phyloP scores from a whole-genome alignment of 176 grass and related monocot species.

The Phoenix dactylifera region DNA sequence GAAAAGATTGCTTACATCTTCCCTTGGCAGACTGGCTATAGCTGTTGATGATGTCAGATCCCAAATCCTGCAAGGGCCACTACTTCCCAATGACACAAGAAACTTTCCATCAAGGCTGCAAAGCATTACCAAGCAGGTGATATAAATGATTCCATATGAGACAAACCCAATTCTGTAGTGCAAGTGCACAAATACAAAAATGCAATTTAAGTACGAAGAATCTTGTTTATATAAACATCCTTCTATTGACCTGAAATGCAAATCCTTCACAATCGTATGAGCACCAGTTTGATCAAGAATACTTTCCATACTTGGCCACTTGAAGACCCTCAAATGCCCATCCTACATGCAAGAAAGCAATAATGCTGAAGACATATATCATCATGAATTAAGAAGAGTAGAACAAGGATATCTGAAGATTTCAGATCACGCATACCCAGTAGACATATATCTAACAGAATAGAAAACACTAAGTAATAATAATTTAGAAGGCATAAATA shows the following conservation, averaged over 20 bases:
- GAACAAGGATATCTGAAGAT: too few relatives aligned
- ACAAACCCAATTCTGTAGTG: too few relatives aligned
- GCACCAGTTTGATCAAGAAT: slow-evolving; percentile 57
- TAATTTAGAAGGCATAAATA: too few relatives aligned
- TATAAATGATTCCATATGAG: too few relatives aligned
- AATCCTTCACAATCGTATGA: slow-evolving; percentile 73
- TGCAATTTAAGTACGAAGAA: too few relatives aligned
- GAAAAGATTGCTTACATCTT: slow-evolving; percentile 45
- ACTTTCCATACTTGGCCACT: slow-evolving; percentile 68
- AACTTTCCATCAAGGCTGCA: slow-evolving; percentile 70
- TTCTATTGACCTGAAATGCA: slow-evolving; percentile 61
- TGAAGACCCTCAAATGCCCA: slow-evolving; percentile 80
- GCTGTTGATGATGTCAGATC: slow-evolving; percentile 51
- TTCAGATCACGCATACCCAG: too few relatives aligned
- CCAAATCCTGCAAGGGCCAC: slow-evolving; percentile 82
- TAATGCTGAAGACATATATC: too few relatives aligned
- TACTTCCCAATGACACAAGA: slow-evolving; percentile 62
- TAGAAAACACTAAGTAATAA: too few relatives aligned
- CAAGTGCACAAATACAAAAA: too few relatives aligned
- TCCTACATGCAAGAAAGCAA: slow-evolving; percentile 34
- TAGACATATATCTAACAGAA: too few relatives aligned
- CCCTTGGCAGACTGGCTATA: slow-evolving; percentile 65
- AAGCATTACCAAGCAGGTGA: background rate
- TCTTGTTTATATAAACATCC: too few relatives aligned
- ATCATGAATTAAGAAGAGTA: too few relatives aligned